Conservation (phyloP, 768 basidiomycete genomes). For the Boletus barrowsii region DNA sequence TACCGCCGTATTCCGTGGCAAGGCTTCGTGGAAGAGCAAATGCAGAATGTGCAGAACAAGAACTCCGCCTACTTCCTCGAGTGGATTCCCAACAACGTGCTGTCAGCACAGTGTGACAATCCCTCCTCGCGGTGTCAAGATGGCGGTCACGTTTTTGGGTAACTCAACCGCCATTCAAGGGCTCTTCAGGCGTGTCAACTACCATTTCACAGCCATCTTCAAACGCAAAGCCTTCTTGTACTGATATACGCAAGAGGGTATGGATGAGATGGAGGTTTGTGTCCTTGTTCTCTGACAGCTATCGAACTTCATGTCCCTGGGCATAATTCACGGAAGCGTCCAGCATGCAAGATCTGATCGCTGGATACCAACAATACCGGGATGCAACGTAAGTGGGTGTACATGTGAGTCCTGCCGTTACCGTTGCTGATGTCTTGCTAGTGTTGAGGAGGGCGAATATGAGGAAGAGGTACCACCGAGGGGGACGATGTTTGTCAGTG, state of each 20-base stretch:
- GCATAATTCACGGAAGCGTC: conserved; percentile 91
- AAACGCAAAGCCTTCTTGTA: conserved; percentile 98
- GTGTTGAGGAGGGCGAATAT: conserved; percentile 84
- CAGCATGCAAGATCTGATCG: conserved; percentile 98
- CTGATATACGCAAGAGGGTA: conserved; percentile 99
- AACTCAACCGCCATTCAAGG: conserved; percentile 98
- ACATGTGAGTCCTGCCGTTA: background rate
- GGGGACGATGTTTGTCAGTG: too few relatives aligned
- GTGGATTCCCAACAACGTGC: conserved; percentile 99
- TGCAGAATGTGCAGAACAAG: conserved; percentile 97
- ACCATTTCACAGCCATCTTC: conserved; percentile 99
- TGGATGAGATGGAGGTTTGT: conserved; percentile 93
- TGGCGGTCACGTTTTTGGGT: conserved; percentile 96
- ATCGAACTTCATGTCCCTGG: background rate
- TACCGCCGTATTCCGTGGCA: conserved; percentile 97
- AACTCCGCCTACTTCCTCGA: conserved; percentile 98
- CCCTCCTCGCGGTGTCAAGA: conserved; percentile 91
- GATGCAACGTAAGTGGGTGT: conserved; percentile 87
- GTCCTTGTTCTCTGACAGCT: background rate
- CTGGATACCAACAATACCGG: conserved; percentile 97
- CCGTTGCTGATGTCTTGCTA: conserved; percentile 31
- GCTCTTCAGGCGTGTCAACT: conserved; percentile 97
- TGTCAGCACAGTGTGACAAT: conserved; percentile 99
- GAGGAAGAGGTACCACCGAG: too few relatives aligned
- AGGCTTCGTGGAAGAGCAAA: conserved; percentile 99